These are phyloP conservation scores for Galerina sulciceps DNA, from an alignment of 768 basidiomycete genomes.

Conservation along the genomic window DNA sequence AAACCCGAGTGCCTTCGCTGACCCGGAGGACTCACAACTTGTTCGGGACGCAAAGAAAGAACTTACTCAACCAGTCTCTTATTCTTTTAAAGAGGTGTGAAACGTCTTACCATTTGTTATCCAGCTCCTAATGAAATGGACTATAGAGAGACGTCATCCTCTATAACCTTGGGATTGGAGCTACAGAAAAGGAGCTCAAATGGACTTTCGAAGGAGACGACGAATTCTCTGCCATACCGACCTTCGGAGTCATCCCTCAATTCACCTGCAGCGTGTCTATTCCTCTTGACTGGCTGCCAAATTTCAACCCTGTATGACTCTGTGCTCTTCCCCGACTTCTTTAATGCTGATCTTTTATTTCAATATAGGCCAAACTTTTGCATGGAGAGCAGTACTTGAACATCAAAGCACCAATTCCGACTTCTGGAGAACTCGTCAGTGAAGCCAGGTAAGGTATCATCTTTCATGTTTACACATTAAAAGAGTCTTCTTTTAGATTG, in stretches of 20 bases:
- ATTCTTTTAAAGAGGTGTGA: conserved; percentile 72
- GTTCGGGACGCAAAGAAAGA: conserved; percentile 83
- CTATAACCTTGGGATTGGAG: conserved; percentile 95
- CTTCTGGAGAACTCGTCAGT: conserved; percentile 78
- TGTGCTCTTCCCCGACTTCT: background rate
- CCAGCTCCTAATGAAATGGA: background rate
- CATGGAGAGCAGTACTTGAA: conserved; percentile 97
- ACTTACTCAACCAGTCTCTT: conserved; percentile 57
- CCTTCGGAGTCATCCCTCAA: conserved; percentile 95
- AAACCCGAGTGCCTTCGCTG: conserved; percentile 58
- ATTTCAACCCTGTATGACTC: conserved; percentile 81
- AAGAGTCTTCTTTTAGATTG: too few relatives aligned
- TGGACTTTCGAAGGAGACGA: conserved; percentile 93
- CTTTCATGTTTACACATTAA: too few relatives aligned
- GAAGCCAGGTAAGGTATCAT: conserved; percentile 60
- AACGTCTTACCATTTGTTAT: background rate
- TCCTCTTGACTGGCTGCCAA: conserved; percentile 86
- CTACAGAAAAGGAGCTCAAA: conserved; percentile 88
- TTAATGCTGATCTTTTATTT: background rate
- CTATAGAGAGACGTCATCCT: conserved; percentile 80
- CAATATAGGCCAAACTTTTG: conserved; percentile 82
- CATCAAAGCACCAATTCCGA: conserved; percentile 87
- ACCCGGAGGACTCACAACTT: conserved; percentile 81
- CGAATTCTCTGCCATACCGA: conserved; percentile 84
- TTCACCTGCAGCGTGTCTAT: conserved; percentile 68